Evolutionary conservation across 192 early-diverging fungal species (phyloP).

Genomic region (Mortierella claussenii): DNA sequence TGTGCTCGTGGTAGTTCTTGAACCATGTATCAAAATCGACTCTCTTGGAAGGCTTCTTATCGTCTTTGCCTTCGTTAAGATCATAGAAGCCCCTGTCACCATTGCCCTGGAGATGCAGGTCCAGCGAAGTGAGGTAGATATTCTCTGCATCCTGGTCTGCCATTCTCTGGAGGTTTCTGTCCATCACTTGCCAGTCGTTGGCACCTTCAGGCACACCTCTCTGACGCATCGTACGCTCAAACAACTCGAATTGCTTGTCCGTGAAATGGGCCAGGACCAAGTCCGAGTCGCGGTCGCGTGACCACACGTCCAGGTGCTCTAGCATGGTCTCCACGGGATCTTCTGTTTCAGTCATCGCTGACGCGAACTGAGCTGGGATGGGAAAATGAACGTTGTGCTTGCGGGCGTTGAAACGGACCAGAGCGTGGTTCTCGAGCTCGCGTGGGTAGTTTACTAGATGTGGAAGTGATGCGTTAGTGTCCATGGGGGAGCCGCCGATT

Average conservation of each 20-base stretch:
- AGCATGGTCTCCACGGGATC: constrained; percentile 25
- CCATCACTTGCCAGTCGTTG: constrained; percentile 38
- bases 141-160: constrained; percentile 29
- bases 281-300: constrained; percentile 22
- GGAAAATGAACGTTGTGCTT: constrained; percentile 39
- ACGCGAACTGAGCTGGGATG: constrained; percentile 8
- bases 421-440: constrained; percentile 39
- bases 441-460: constrained; percentile 26
- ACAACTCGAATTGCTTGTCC: constrained; percentile 23
- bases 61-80: no score
- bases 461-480: no score
- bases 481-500: no score
- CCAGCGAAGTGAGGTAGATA: constrained; percentile 14
- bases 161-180: constrained; percentile 27
- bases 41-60: constrained; percentile 15
- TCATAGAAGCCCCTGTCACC: no score
- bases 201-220: constrained; percentile 18
- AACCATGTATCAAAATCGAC: constrained; percentile 56
- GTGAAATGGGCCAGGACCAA: constrained; percentile 42
- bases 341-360: neutral
- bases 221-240: constrained; percentile 11
- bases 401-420: constrained; percentile 46
- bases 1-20: constrained; percentile 58
- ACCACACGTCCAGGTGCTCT: constrained; percentile 45
- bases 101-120: neutral